Evolutionary conservation across 192 early-diverging fungal genomes (phyloP).

Genomic region (Backusella westeae): DNA sequence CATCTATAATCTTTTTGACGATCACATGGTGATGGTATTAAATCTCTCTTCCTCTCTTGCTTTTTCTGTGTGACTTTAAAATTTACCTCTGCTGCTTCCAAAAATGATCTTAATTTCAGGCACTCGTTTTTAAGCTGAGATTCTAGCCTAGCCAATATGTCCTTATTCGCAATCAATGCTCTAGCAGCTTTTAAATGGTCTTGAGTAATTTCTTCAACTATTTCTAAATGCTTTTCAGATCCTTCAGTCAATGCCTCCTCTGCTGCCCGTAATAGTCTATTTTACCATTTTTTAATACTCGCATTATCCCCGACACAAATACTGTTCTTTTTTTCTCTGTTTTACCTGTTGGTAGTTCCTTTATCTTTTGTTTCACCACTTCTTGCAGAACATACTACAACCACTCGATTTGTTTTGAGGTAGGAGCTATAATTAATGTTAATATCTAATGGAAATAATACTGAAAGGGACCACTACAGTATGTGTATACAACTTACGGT

Average conservation of each 20-base stretch:
- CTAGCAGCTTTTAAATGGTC: conserved; percentile 67
- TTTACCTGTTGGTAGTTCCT: conserved; percentile 79
- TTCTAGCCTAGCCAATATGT: conserved; percentile 42
- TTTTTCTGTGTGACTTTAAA: neutral
- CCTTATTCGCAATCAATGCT: conserved; percentile 42
- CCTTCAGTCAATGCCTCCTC: conserved; percentile 27
- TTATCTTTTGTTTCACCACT: conserved; percentile 77
- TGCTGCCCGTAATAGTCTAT: conserved; percentile 46
- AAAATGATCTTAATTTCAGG: conserved; percentile 68
- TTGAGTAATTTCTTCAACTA: conserved; percentile 72
- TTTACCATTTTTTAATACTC: neutral
- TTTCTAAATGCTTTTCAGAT: conserved; percentile 54
- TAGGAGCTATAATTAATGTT: conserved; percentile 18
- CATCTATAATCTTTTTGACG: conserved; percentile 68
- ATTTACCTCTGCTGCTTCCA: conserved; percentile 75
- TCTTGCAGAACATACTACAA: conserved; percentile 88
- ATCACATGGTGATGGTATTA: neutral
- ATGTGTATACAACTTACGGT: conserved; percentile 51
- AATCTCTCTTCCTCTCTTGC: neutral
- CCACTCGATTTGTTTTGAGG: conserved; percentile 58
- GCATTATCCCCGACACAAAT: neutral
- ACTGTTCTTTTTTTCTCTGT: neutral
- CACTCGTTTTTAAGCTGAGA: conserved; percentile 69
- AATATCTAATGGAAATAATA: neutral
- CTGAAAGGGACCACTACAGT: neutral